Conservation (phyloP, 1,284 basidiomycete species). For the Leccinum ponderosum region DNA sequence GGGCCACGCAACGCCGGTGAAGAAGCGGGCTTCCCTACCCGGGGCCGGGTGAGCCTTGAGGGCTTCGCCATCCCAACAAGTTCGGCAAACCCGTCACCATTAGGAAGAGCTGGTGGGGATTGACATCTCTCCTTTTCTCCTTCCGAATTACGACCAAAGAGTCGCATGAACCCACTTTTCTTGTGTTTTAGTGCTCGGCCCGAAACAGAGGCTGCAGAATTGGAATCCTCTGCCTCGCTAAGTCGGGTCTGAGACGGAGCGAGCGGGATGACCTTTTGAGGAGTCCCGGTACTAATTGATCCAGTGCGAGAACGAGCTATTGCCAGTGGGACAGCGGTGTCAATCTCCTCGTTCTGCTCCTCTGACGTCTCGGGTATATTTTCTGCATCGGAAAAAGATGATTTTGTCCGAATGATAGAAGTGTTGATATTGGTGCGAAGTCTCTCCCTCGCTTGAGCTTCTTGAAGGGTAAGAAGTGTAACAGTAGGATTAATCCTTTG, state of each 20-base stretch:
- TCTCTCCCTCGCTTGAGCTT: conserved; percentile 60
- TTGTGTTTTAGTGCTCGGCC: conserved; percentile 62
- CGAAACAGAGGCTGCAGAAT: conserved; percentile 20
- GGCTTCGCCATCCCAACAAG: conserved; percentile 33
- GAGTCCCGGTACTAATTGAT: conserved; percentile 61
- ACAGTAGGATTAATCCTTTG: conserved; percentile 58
- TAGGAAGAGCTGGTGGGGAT: conserved; percentile 56
- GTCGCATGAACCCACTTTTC: conserved; percentile 79
- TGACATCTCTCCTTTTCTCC: conserved; percentile 40
- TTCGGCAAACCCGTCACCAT: conserved; percentile 42
- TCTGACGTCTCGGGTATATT: conserved; percentile 24
- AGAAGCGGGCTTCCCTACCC: conserved; percentile 45
- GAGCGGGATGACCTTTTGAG: conserved; percentile 47
- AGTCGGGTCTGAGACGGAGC: conserved; percentile 39
- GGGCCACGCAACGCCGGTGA: conserved; percentile 14
- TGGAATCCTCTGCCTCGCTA: conserved; percentile 42
- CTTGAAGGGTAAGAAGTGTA: conserved; percentile 70
- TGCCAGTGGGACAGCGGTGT: conserved; percentile 15
- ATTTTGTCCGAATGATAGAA: conserved; percentile 26
- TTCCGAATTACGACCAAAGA: conserved; percentile 55
- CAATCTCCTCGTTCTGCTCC: conserved; percentile 16
- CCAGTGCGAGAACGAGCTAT: conserved; percentile 45
- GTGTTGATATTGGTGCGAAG: conserved; percentile 50
- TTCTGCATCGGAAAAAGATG: conserved; percentile 33
- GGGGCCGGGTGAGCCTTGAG: conserved; percentile 27